Conservation (phyloP, 768 basidiomycete genomes). For the Mycena capillaripes region DNA sequence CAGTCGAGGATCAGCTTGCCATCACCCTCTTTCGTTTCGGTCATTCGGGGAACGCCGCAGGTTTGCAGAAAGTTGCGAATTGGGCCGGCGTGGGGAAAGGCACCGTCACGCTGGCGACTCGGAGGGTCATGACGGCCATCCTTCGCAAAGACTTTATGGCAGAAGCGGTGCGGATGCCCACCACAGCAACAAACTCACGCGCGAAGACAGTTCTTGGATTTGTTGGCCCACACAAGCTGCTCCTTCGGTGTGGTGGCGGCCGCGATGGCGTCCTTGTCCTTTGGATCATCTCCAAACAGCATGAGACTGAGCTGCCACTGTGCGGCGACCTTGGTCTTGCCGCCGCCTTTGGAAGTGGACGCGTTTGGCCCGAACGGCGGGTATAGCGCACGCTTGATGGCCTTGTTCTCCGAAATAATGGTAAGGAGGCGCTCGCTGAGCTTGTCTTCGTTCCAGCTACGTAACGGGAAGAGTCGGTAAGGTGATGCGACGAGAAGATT, state of each 20-base stretch:
- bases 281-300: not conserved
- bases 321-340: not conserved
- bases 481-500: no score
- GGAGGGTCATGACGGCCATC: constrained; percentile 48
- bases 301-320: not conserved
- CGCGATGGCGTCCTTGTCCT: not conserved
- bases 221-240: not conserved
- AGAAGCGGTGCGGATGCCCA: constrained; percentile 45
- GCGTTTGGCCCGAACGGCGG: constrained; percentile 14
- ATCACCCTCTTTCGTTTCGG: constrained; percentile 56
- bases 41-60: constrained; percentile 55
- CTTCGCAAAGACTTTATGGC: constrained; percentile 41
- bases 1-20: constrained; percentile 50
- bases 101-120: constrained; percentile 43
- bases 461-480: not conserved
- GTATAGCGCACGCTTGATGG: constrained; percentile 6
- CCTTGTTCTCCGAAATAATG: not conserved
- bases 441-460: not conserved
- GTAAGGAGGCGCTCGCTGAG: not conserved
- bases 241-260: not conserved
- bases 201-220: constrained; percentile 5
- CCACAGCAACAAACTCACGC: constrained; percentile 18
- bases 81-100: constrained; percentile 55
- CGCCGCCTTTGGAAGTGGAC: constrained; percentile 10
- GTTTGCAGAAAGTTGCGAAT: no score